Conservation (phyloP, 2,329 filamentous ascomycete species). For the Pestalotiopsis sp. region DNA sequence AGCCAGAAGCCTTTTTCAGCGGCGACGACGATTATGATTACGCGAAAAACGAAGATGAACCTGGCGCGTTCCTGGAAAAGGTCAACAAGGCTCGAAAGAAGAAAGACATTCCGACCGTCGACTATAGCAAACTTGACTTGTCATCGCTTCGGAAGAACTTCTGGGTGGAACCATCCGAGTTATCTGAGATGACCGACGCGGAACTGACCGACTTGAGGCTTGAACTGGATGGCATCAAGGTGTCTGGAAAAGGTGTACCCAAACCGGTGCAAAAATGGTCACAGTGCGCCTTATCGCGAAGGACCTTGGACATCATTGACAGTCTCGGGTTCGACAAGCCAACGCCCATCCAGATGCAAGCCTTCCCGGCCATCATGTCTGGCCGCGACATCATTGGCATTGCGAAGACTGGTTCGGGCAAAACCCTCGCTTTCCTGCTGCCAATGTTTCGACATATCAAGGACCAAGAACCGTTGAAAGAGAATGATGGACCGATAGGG, state of each 20-base stretch:
- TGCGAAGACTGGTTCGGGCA: slow-evolving; percentile 96
- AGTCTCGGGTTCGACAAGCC: slow-evolving; percentile 83
- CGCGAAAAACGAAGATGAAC: slow-evolving; percentile 48
- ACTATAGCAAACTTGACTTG: slow-evolving; percentile 86
- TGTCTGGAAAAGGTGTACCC: slow-evolving; percentile 83
- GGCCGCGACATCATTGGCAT: slow-evolving; percentile 95
- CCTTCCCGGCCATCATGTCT: slow-evolving; percentile 93
- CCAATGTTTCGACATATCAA: slow-evolving; percentile 99
- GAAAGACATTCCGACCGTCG: slow-evolving; percentile 87
- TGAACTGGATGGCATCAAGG: slow-evolving; percentile 94
- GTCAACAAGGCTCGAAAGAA: slow-evolving; percentile 74
- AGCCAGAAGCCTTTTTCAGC: slow-evolving; percentile 85
- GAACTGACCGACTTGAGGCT: slow-evolving; percentile 81
- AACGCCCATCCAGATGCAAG: slow-evolving; percentile 93
- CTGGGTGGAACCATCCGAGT: slow-evolving; percentile 86
- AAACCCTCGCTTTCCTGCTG: slow-evolving; percentile 92
- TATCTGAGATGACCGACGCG: slow-evolving; percentile 80
- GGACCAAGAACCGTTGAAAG: slow-evolving; percentile 57
- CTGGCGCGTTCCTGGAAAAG: slow-evolving; percentile 54
- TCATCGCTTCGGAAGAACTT: slow-evolving; percentile 91
- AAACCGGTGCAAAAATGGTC: slow-evolving; percentile 97
- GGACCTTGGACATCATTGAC: slow-evolving; percentile 83
- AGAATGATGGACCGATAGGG: slow-evolving; percentile 84
- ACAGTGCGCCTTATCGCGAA: slow-evolving; percentile 86
- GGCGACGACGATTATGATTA: slow-evolving; percentile 71